A percentile compares a stretch with the other conserved stretches of the same genome.
phyloP scores from a whole-genome alignment of 2,329 filamentous ascomycete species.

The Exophiala phaeomuriformis region DNA sequence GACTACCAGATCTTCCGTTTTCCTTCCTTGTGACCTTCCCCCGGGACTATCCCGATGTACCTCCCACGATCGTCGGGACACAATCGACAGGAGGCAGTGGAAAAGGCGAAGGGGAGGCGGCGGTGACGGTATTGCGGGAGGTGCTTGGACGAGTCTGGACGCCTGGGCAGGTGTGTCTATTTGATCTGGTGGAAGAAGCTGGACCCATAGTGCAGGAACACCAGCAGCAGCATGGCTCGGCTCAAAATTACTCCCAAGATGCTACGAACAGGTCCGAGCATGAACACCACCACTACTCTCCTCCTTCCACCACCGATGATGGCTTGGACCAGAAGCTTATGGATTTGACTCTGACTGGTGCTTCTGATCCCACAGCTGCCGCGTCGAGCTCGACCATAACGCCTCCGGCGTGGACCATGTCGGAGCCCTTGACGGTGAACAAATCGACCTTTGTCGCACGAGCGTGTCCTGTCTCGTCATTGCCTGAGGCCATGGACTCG shows the following conservation, averaged over 20 bases:
- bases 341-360: slow-evolving; percentile 17
- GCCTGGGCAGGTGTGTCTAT: slow-evolving; percentile 74
- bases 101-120: slow-evolving; percentile 63
- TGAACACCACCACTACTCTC: neutral
- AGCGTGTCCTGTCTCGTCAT: slow-evolving; percentile 51
- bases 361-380: neutral
- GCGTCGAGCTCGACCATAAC: slow-evolving; percentile 31
- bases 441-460: slow-evolving; percentile 85
- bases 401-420: slow-evolving; percentile 63
- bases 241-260: slow-evolving; percentile 20
- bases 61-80: slow-evolving; percentile 67
- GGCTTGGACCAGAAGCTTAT: neutral
- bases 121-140: slow-evolving; percentile 61
- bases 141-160: slow-evolving; percentile 62
- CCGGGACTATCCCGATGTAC: slow-evolving; percentile 62
- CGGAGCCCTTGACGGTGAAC: slow-evolving; percentile 66
- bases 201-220: slow-evolving; percentile 37
- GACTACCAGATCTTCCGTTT: slow-evolving; percentile 54
- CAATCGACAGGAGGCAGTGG: slow-evolving; percentile 65
- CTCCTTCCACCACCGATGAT: neutral
- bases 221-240: slow-evolving; percentile 17
- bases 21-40: slow-evolving; percentile 60
- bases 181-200: slow-evolving; percentile 72
- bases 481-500: slow-evolving; percentile 62
- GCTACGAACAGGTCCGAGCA: slow-evolving; percentile 23